Evolutionary conservation across 768 basidiomycete species (phyloP), one percentile per base, ranked within the genome.

Genomic region (Termitomyces sp.): DNA sequence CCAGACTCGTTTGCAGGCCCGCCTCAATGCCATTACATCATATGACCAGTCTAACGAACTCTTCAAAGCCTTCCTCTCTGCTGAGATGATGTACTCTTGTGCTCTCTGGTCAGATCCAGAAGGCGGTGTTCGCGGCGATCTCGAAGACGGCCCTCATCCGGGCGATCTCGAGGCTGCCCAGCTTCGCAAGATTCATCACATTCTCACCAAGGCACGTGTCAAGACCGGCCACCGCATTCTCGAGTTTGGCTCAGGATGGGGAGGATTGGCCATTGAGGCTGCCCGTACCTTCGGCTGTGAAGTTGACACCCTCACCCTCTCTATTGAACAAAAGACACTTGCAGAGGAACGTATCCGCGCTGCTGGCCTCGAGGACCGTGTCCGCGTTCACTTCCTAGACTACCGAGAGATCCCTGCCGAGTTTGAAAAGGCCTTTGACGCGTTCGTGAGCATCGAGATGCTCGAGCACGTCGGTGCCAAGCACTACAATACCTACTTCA

Each of bases 21-120:
- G 87, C n/a, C 77, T 91, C 23, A 91, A 91, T 63, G 89, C 82
- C 16, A 87, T 87, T 56, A 89, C 91, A 2, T 92, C 91, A 70
- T 96, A 96, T 65, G 94, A 96, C 71, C 90, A 94, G 65, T 93
- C 91, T n/a, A 96, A 96, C 66, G 86, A 87, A 59, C 79, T 95
- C 58, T 95, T 95, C 77, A 85, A 90, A 78, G 83, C 88, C 47
- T 89, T 93, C 77, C 76, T 94, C 23, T 89, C 87, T 62, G 78
- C 82, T 53, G 93, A 95, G 71, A 95, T 96, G 94, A 95, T 93
- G 83, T 96, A 95, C 72, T 94, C 92, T 0, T 93, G 92, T 69
- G 94, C 84, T 1, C 80, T 95, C 53, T 96, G 90, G 86, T 76
- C 75, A 49, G 82, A 86, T n/a, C 76, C 85, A 9, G 91, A 95